A percentile compares a stretch with the other conserved stretches of the same genome.
These are phyloP conservation scores for Colletotrichum chlorophyti DNA, from an alignment of 2,329 filamentous ascomycete species.

Conservation along the genomic window DNA sequence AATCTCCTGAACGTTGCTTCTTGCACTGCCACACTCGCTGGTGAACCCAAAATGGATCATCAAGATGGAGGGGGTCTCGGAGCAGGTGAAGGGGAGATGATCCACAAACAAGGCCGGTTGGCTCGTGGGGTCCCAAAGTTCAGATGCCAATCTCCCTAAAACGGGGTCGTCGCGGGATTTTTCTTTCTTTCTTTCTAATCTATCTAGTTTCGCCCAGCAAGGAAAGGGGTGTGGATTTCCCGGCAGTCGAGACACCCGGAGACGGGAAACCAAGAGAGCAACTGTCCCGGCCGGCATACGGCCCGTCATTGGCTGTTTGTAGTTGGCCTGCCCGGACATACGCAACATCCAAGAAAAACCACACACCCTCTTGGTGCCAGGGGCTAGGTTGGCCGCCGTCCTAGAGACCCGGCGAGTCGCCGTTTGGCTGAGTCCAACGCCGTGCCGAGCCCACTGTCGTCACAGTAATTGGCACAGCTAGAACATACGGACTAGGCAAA, in stretches of 20 bases:
- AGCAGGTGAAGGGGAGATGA: background rate
- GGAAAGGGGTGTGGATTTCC: slow-evolving; percentile 9
- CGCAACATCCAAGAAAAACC: slow-evolving; percentile 7
- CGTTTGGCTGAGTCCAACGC: background rate
- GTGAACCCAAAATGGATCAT: slow-evolving; percentile 1
- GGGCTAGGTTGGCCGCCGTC: background rate
- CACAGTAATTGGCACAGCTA: background rate
- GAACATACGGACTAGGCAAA: background rate
- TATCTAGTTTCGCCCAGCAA: too few species aligned
- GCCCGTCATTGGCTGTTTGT: slow-evolving; percentile 24
- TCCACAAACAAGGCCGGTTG: slow-evolving; percentile 18
- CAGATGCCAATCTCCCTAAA: slow-evolving; percentile 17
- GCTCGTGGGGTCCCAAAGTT: too few species aligned
- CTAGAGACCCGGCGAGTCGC: background rate
- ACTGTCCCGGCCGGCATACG: slow-evolving; percentile 20
- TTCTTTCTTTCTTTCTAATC: too few species aligned
- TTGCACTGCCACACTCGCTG: slow-evolving; percentile 20
- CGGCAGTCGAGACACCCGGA: slow-evolving; percentile 26
- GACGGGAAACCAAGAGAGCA: slow-evolving; percentile 23
- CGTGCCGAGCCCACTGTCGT: slow-evolving; percentile 5
- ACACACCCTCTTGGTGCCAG: slow-evolving; percentile 3
- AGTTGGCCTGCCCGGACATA: background rate
- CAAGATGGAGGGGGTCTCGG: too few species aligned
- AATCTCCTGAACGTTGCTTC: slow-evolving; percentile 18
- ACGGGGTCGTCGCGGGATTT: slow-evolving; percentile 19